Evolutionary conservation across 2,329 filamentous ascomycete genomes (phyloP), one percentile per base, ranked within the genome.

Genomic region (Microcyclospora pomicola): DNA sequence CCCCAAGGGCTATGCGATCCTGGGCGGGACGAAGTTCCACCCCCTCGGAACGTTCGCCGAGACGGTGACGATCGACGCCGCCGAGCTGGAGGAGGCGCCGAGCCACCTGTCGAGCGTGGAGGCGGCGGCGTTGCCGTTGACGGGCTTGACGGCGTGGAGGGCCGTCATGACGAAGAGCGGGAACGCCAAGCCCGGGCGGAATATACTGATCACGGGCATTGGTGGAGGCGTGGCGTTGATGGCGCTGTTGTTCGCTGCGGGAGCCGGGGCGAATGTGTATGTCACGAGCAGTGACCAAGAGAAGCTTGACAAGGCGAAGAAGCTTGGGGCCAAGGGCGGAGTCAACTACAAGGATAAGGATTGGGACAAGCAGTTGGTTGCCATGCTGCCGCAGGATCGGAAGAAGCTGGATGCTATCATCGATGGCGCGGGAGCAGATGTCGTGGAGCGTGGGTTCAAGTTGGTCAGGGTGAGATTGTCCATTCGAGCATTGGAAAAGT

Each of bases 181-280:
- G 5, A 75, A 78, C 47, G 72, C 72, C 6, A 63, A 66, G 40
- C 60, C 63, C 1, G 83, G 83, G 2, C 65, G 73, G 43, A 93
- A 92, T 54, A 68, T 96, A 3, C 65, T 96, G 27, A 64, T 96
- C 31, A 95, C 88, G 4, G 88, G 88, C 0, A 92, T 96, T 59
- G 88, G 88, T 0, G 88, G 88, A 28, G 88, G 88, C 32, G 88
- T 95, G 1, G 88, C 88, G 27, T 65, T 95, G 39, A 79, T 83
- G 66, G 80, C 73, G 5, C 64, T 95, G 49, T 71, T 84, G 58
- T 93, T 93, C 61, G 86, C 75, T 9, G 75, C 79, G 10, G 84
- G 75, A 9, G 63, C 75, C 47, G 82, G 85, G 29, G 75, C 79
- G 50, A 75, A 78, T 56, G 80, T 88, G n/a, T 93, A 71, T 54